Base-by-base conservation (phyloP, 208 protist species). In the Leishmania major region DNA sequence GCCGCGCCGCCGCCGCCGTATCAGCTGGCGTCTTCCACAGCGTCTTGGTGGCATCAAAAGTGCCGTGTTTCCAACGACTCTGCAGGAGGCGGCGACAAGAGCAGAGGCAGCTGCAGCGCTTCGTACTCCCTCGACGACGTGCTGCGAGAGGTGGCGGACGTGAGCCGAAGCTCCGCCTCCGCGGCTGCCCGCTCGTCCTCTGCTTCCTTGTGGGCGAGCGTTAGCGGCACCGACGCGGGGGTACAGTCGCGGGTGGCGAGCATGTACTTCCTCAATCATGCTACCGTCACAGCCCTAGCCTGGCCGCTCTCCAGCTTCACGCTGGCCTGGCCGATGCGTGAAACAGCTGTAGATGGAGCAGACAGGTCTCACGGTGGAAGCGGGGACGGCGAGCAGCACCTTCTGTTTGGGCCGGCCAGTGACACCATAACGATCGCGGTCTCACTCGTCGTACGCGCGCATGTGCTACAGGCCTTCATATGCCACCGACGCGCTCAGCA, bases 371-470 rank as follows among this genome's bases (percentile, higher is more conserved):
- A 31, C 47, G 59, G 25, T 31, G 75, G 59, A 59, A 51, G 35
- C 31, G 40, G 17, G 31, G 37, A 49, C 59, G 49, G 66, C 6
- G 49, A 15, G 1, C 75, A 67, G 57, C 49, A 35, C 40, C 43
- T 53, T 22, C 1, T n/a, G 31, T 82, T 85, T 49, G 79, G 79
- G 49, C 73, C 71, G 31, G 83, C 67, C 57, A 89, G 49, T 47
- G 53, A 81, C 45, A 87, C 72, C 47, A 82, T 84, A 28, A 80
- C 88, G 13, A 84, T 93, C 22, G 75, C 90, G n/a, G 59, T 91
- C 10, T 75, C 87, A 5, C 78, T 94, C n/a, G 60, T 94, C 37
- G 81, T 91, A 22, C 84, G 84, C 28, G 88, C 87, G 19, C 83
- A 91, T 57, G 74, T 89, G 11, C 81, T 94, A 69, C 82, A 85